Percentiles rank a stretch among this genome's conserved stretches.
Conservation (phyloP, 2,329 filamentous ascomycete genomes). For the Fusarium cyanostomum region DNA sequence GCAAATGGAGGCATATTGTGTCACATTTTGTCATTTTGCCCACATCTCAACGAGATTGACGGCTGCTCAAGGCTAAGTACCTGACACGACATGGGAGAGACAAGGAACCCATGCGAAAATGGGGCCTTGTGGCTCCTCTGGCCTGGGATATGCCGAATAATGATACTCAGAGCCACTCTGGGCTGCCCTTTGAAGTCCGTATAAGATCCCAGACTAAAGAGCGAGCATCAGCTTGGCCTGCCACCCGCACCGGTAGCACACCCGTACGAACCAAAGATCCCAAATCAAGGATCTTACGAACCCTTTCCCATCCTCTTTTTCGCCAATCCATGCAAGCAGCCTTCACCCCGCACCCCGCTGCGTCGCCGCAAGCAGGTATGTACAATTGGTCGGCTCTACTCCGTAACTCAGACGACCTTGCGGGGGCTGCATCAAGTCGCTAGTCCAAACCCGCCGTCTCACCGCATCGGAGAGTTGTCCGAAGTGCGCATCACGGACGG, state of each 20-base stretch:
- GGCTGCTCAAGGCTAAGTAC: not conserved
- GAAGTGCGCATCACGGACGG: conserved; percentile 12
- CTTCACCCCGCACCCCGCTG: conserved; percentile 27
- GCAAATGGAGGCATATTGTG: not conserved
- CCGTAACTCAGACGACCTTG: conserved; percentile 37
- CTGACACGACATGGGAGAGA: not conserved
- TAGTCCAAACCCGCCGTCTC: conserved; percentile 13
- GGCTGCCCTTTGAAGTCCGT: not conserved
- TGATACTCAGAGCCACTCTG: not conserved
- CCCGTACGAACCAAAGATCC: conserved; percentile 1
- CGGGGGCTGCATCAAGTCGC: conserved; percentile 29
- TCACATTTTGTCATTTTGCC: not conserved
- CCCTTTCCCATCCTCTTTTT: conserved; percentile 26
- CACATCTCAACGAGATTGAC: not conserved
- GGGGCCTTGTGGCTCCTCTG: not conserved
- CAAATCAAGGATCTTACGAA: conserved; percentile 18
- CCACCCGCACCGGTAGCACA: no score
- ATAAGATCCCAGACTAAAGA: not conserved
- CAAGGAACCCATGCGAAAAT: conserved; percentile 1
- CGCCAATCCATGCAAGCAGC: conserved; percentile 31
- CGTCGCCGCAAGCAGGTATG: conserved; percentile 30
- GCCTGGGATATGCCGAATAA: not conserved
- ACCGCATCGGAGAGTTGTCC: conserved; percentile 33
- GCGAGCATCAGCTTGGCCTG: not conserved
- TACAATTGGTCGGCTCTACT: conserved; percentile 28